Percentiles rank a stretch among this genome's conserved stretches.
Evolutionary conservation across 2,329 filamentous ascomycete genomes (phyloP).

Genomic region (Didymella pomorum): DNA sequence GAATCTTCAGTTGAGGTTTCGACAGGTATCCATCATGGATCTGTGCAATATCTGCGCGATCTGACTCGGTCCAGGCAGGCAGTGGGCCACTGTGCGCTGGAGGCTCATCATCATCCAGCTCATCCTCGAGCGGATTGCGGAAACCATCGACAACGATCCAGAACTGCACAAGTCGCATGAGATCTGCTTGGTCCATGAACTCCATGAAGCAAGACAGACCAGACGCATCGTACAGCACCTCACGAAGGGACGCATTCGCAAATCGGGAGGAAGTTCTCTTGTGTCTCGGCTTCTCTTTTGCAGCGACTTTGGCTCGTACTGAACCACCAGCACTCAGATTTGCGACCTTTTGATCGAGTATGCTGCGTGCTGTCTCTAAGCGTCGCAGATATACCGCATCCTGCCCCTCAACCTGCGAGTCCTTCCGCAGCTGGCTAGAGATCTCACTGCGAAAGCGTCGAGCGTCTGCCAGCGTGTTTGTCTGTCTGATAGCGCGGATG

Average conservation of each 20-base stretch:
- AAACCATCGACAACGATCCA: conserved; percentile 98
- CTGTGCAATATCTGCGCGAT: conserved; percentile 86
- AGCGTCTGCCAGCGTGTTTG: conserved; percentile 91
- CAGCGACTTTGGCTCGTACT: conserved; percentile 50
- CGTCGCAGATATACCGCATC: conserved; percentile 88
- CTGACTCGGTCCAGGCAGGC: conserved; percentile 79
- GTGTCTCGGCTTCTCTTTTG: conserved; percentile 50
- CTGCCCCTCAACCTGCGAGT: conserved; percentile 77
- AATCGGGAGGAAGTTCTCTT: conserved; percentile 66
- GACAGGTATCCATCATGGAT: conserved; percentile 91
- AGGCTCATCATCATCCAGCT: conserved; percentile 70
- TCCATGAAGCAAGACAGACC: conserved; percentile 99
- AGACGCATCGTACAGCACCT: conserved; percentile 88
- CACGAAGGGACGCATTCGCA: conserved; percentile 78
- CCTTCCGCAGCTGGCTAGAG: conserved; percentile 87
- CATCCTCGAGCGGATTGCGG: conserved; percentile 89
- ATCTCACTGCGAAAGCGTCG: conserved; percentile 91
- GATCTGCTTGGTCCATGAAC: conserved; percentile 90
- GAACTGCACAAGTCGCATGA: conserved; percentile 93
- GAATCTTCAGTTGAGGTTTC: conserved; percentile 80
- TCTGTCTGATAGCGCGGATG: conserved; percentile 85
- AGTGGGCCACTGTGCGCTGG: conserved; percentile 60
- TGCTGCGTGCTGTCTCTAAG: conserved; percentile 87
- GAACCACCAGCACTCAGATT: conserved; percentile 75
- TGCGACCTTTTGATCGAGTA: conserved; percentile 88